Evolutionary conservation across 73 alveolate genomes (phyloP).

Genomic region (Effrenium voratum): DNA sequence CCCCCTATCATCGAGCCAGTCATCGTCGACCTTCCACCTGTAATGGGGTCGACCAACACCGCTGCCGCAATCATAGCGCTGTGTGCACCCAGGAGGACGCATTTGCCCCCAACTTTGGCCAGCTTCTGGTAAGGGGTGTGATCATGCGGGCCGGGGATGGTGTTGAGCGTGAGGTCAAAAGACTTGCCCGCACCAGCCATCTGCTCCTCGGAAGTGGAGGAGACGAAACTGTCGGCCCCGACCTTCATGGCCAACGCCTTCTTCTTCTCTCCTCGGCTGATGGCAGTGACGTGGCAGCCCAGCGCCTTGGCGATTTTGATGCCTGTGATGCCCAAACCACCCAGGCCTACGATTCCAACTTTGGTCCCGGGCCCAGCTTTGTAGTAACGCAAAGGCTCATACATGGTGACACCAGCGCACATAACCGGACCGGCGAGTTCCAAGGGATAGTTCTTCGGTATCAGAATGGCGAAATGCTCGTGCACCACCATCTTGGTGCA

Average conservation of each 20-base stretch:
- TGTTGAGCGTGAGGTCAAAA: constrained; percentile 48
- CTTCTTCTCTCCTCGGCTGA: constrained; percentile 27
- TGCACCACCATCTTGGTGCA: constrained; percentile 61
- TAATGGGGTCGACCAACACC: background rate
- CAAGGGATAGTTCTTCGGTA: constrained; percentile 53
- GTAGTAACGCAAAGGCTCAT: constrained; percentile 28
- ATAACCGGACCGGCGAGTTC: constrained; percentile 80
- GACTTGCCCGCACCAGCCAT: background rate
- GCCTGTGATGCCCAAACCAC: constrained; percentile 74
- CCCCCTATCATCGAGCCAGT: constrained; percentile 47
- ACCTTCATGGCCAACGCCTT: constrained; percentile 7
- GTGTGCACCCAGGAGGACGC: background rate
- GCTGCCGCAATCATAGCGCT: background rate
- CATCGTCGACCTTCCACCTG: background rate
- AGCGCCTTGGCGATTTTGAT: constrained; percentile 62
- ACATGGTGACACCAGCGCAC: constrained; percentile 88
- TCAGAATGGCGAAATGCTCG: constrained; percentile 41
- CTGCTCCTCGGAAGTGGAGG: background rate
- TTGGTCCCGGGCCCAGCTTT: constrained; percentile 32
- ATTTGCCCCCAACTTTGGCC: background rate
- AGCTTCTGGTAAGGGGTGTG: background rate
- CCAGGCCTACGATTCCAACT: constrained; percentile 74
- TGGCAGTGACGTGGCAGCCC: constrained; percentile 50
- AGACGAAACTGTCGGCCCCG: background rate
- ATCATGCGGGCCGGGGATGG: constrained; percentile 45